Base-by-base conservation (phyloP, 108 stramenopile genomes). In the Skeletonema tropicum region DNA sequence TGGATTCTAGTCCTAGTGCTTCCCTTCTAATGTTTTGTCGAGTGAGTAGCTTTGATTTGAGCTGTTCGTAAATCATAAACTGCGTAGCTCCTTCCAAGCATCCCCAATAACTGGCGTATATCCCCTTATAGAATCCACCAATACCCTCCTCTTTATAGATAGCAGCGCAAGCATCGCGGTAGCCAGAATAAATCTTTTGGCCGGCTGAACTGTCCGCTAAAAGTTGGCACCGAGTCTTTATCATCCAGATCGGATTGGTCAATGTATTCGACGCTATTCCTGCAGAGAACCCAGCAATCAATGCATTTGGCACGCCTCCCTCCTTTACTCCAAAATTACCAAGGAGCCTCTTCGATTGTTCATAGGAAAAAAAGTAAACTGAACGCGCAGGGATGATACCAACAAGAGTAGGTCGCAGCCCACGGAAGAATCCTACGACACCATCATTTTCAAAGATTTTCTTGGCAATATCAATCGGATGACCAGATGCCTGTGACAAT, bases 181-280 rank as follows among this genome's bases (percentile, higher is more conserved):
- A 95, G 8, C 89, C 86, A 31, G 79, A 61, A 78, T 97, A 98
- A 11, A 74, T 80, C 41, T 66, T 78, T 76, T 96, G 95, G 2
- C 95, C 95, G 3, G 91, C 92, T 6, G 89, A 38, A 45, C 70
- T 61, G 68, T 94, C 97, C 12, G 92, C 87, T 52, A 95, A 41
- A 10, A 96, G 81, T 71, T 95, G 95, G 89, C 96, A 87, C 5
- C 96, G 77, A 2, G 96, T 97, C 67, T 93, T 95, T 19, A 98
- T 94, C 85, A 98, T 91, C 96, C 97, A 98, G 68, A 98, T 94
- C 2, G 97, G 97, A 80, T 92, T 96, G 9, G 97, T 97, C 13
- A 97, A 75, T 14, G 97, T 94, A 57, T 95, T 96, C 3, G 87
- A 77, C 25, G 78, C 72, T 31, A 92, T 79, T 25, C 91, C 88